A percentile compares a stretch with the other conserved stretches of the same genome.
Evolutionary conservation across 2,329 filamentous ascomycete genomes (phyloP).

Genomic region (Diplodia sapinea): DNA sequence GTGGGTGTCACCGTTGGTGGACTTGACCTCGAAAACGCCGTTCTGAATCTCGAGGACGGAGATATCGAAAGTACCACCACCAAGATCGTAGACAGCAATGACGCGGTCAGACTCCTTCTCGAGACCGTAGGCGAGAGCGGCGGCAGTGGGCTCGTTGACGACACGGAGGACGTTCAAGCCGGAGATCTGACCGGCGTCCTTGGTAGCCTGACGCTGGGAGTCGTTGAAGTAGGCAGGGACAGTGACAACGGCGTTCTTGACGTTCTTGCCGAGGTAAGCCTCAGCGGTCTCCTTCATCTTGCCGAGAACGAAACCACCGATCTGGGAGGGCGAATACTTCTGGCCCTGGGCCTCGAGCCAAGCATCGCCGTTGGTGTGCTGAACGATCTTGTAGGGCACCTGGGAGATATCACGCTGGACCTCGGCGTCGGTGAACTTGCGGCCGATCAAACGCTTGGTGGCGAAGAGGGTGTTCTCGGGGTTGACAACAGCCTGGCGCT

Average conservation of each 20-base stretch:
- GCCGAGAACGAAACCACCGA: constrained; percentile 92
- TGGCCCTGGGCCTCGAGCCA: constrained; percentile 93
- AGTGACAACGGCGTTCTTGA: constrained; percentile 97
- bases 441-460: constrained; percentile 97
- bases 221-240: constrained; percentile 99
- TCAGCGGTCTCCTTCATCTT: constrained; percentile 99
- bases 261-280: constrained; percentile 83
- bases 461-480: constrained; percentile 98
- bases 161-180: constrained; percentile 97
- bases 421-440: constrained; percentile 92
- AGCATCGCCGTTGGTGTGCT: constrained; percentile 94
- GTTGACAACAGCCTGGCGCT: constrained; percentile 98
- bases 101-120: constrained; percentile 92
- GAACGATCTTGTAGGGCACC: constrained; percentile 97
- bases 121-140: constrained; percentile 92
- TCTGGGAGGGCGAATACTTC: constrained; percentile 98
- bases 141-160: constrained; percentile 96
- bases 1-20: constrained; percentile 98
- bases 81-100: constrained; percentile 95
- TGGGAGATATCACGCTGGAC: constrained; percentile 97
- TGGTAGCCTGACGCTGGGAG: constrained; percentile 95
- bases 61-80: constrained; percentile 99
- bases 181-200: constrained; percentile 95
- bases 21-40: constrained; percentile 98
- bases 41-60: constrained; percentile 96